Evolutionary conservation across 441 rosid species (phyloP), one percentile per base, ranked within the genome.

Genomic region (Brassica hybrid): DNA sequence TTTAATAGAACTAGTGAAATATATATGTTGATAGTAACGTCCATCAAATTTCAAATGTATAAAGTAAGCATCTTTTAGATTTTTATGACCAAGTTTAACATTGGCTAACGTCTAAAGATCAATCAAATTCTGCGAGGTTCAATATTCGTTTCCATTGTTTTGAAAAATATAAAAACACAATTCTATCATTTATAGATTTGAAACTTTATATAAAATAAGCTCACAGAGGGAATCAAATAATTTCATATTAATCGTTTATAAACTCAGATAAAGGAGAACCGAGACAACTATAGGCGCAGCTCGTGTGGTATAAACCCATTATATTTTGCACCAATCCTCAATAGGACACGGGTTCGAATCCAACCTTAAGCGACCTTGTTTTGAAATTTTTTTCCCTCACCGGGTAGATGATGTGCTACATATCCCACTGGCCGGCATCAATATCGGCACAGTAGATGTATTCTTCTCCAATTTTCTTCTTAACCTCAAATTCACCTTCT

Each of bases 361-460:
- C 34, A 30, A 30, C 34, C n/a, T 30, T 30, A 0, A 0, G 34
- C 34, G 1, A 1, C 34, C 34, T 1, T 1, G 34, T 30, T 30
- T 30, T 30, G 34, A 30, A 30, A 4, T 30, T 30, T 30, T 30
- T 30, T 6, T 5, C 34, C 34, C 34, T 30, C 7, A 30, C 7
- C 34, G 34, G 27, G 34, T 30, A 30, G 34, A 30, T 30, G 34
- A 30, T 30, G 34, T 3, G 5, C 43, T 25, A 77, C 19, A 71
- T 18, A 34, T 17, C 6, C 67, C 61, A 65, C n/a, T 72, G 57
- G 50, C 75, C 80, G 59, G 66, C 48, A 14, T 2, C 72, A 2
- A 74, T 19, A 59, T 41, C 58, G 14, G 45, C 18, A 65, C 30
- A 6, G 18, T 57, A 59, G 6, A 58, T 21, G 12, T 7, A 65